Base-by-base conservation (phyloP, 345 rosid species). In the Populus nigra region DNA sequence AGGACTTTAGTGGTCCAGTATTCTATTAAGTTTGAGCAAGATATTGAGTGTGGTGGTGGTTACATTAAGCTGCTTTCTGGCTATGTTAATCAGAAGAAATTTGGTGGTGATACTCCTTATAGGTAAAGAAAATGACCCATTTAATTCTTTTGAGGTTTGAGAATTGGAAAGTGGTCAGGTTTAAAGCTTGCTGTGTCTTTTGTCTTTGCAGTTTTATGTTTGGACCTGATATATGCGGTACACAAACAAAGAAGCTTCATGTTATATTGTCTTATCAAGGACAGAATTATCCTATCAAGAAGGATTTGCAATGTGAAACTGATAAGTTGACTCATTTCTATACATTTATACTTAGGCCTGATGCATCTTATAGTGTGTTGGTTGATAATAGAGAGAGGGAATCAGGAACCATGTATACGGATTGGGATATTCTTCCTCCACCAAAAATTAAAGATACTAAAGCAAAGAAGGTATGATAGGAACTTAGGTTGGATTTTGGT, bases 41-140 rank as follows among this genome's bases (percentile, higher is more conserved):
- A 95, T 78, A 92, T 95, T 57, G 98, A 95, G 82, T 95, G 99
- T 79, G 99, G 99, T 9, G 99, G 99, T 27, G 98, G 94, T 65
- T 93, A 95, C 86, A 90, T 95, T 74, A 93, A 95, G 89, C 97
- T 95, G 80, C 93, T 82, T 73, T 95, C 98, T n/a, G 94, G 94
- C 38, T 93, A 88, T 79, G 98, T 95, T 41, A 95, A 93, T 85
- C 99, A 95, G 81, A 95, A 95, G 87, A 94, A 93, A 82, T 95
- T 89, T 86, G 99, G 99, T 61, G 99, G 99, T n/a, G 99, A 95
- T 81, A 91, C 99, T 69, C 99, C 99, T 70, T 95, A 92, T 83
- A 92, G 96, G 99, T 95, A 59, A 59, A 59, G 63, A 59, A 59
- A 59, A 10, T 23, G 29, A 23, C 63, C 63, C 63, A n/a, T 9